Evolutionary conservation across 306 rosid genomes (phyloP), one percentile per base, ranked within the genome.

Genomic region (Corylus americana): DNA sequence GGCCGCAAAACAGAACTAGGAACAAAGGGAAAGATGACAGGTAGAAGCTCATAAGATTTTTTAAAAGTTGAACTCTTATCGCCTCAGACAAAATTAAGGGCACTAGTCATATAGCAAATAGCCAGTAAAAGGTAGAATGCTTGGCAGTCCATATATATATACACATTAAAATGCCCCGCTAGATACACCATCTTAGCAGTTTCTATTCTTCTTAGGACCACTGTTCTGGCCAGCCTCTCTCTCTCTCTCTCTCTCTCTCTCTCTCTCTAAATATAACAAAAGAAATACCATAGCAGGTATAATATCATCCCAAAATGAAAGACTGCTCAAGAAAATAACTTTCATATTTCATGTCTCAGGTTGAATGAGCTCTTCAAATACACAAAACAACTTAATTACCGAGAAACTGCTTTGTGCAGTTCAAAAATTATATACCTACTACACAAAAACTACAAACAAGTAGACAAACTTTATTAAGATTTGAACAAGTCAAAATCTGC

Each of bases 401-500:
- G 3, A 7, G 51, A 75, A 58, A 48, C 79, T 69, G 69, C 76
- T 55, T 25, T 54, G 55, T 77, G 42, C 75, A 37, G 73, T 25
- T 61, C 35, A 47, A 42, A 51, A 31, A 18, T 78, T 79, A 37
- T 9, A 14, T 51, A 70, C 47, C 59, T 55, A 31, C 62, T 68
- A 20, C 69, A 73, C 75, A 74, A 83, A 57, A 58, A 53, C 27
- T 57, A 66, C 57, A 17, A 31, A 66, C 50, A 69, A 66, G 71
- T 73, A 67, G 57, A 20, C 27, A 72, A 78, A 70, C 70, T 49
- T 31, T 18, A 80, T 80, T 49, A 51, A 72, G 35, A 79, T 59
- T 79, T 47, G 31, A 70, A 79, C 29, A 74, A 77, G 85, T 83
- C 59, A 25, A 59, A 75, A 63, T 58, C 49, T 55, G 86, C 98